These are phyloP conservation scores for Venturia carpophila DNA, from an alignment of 2,329 filamentous ascomycete genomes.

Conservation along the genomic window DNA sequence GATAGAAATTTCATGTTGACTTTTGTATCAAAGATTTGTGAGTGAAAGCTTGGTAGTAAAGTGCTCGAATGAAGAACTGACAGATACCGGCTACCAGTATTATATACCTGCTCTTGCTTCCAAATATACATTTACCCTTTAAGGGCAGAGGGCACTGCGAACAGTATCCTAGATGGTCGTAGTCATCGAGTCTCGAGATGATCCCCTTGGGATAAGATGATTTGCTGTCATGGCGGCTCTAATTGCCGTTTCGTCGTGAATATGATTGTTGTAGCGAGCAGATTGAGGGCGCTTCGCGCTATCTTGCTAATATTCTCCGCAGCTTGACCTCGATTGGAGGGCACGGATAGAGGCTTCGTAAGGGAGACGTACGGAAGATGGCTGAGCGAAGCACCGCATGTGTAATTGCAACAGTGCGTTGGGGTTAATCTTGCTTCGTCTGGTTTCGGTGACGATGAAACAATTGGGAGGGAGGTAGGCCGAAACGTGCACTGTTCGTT, in stretches of 20 bases:
- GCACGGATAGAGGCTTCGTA: not conserved
- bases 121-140: not conserved
- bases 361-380: not conserved
- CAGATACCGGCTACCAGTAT: not conserved
- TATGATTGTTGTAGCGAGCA: not conserved
- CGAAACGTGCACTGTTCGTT: slow-evolving; percentile 9
- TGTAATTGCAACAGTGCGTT: slow-evolving; percentile 5
- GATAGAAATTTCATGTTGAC: not conserved
- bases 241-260: not conserved
- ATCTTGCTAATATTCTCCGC: not conserved
- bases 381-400: not conserved
- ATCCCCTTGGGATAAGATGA: not conserved
- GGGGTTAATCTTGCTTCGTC: not conserved
- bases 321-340: not conserved
- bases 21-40: not conserved
- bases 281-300: not conserved
- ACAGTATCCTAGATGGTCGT: not conserved
- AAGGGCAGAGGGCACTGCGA: not conserved
- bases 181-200: not conserved
- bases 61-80: not conserved
- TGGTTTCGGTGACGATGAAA: not conserved
- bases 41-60: not conserved
- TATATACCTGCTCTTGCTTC: slow-evolving; percentile 5
- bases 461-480: not conserved
- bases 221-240: not conserved